These are phyloP conservation scores for Paramecium bursaria DNA, from an alignment of 73 alveolate genomes.

Conservation along the genomic window DNA sequence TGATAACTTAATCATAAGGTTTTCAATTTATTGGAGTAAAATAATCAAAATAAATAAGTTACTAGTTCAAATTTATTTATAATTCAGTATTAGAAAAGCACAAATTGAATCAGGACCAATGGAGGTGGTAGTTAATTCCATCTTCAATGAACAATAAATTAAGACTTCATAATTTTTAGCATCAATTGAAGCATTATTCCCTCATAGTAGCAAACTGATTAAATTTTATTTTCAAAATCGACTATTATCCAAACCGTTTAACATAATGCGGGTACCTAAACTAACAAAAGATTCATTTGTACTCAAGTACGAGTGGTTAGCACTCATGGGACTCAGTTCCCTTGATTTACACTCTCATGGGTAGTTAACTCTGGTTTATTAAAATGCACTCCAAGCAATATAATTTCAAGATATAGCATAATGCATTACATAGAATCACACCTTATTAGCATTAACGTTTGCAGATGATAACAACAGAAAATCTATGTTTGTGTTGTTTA, in stretches of 20 bases:
- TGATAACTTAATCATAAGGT: conserved; percentile 5
- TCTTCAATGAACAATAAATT: conserved; percentile 39
- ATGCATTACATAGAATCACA: not conserved
- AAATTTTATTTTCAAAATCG: not conserved
- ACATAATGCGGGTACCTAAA: conserved; percentile 40
- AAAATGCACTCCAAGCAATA: conserved; percentile 20
- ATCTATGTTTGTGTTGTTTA: too few species aligned
- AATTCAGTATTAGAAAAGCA: conserved; percentile 4
- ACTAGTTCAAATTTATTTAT: not conserved
- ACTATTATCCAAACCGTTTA: conserved; percentile 42
- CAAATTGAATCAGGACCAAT: conserved; percentile 9
- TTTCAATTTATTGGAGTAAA: conserved; percentile 49
- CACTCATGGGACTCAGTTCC: conserved; percentile 8
- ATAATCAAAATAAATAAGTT: not conserved
- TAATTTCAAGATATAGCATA: not conserved
- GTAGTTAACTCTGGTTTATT: conserved; percentile 16
- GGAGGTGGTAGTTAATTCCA: not conserved
- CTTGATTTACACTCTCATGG: conserved; percentile 45
- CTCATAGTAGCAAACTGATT: conserved; percentile 11
- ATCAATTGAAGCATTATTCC: conserved; percentile 34
- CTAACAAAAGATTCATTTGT: conserved; percentile 29
- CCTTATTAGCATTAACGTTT: conserved; percentile 7
- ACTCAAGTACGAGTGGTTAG: conserved; percentile 48
- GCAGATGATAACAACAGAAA: conserved; percentile 5
- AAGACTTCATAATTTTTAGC: conserved; percentile 15